Conservation (phyloP, 2,329 filamentous ascomycete species). For the Pestalotiopsis sp. region DNA sequence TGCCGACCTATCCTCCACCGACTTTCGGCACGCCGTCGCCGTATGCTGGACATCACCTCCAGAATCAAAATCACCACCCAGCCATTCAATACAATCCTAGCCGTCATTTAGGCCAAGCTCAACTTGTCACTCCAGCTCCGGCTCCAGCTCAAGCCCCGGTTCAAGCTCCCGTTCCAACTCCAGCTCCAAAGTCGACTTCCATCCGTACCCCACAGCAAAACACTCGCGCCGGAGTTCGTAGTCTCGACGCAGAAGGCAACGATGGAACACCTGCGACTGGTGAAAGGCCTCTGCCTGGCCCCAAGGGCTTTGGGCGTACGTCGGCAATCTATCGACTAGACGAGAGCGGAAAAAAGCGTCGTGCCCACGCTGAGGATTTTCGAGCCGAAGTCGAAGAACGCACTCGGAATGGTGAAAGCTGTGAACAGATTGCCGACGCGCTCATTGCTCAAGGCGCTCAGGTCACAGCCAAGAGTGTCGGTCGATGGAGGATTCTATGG, state of each 20-base stretch:
- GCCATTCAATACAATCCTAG: background rate
- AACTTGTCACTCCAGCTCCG: background rate
- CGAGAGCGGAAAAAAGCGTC: background rate
- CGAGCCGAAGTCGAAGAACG: conserved; percentile 17
- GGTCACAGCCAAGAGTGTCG: conserved; percentile 19
- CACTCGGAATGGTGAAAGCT: conserved; percentile 20
- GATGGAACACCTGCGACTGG: background rate
- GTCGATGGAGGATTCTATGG: conserved; percentile 20
- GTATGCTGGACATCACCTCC: background rate
- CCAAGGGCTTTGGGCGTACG: conserved; percentile 4
- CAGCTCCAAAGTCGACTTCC: background rate
- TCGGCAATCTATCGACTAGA: conserved; percentile 4
- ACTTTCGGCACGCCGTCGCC: background rate
- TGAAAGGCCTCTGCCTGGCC: background rate
- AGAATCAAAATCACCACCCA: background rate
- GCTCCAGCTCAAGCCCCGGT: background rate
- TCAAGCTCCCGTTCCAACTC: background rate
- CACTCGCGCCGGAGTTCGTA: background rate
- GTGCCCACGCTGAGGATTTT: conserved; percentile 18
- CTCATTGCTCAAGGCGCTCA: conserved; percentile 18
- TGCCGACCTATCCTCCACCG: conserved; percentile 1
- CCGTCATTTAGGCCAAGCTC: background rate
- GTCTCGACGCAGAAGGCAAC: background rate
- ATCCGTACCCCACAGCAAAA: too few species aligned
- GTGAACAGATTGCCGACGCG: conserved; percentile 20